These are phyloP conservation scores for Rhizophagus sp. DNA, from an alignment of 192 early-diverging fungal species.

Conservation along the genomic window DNA sequence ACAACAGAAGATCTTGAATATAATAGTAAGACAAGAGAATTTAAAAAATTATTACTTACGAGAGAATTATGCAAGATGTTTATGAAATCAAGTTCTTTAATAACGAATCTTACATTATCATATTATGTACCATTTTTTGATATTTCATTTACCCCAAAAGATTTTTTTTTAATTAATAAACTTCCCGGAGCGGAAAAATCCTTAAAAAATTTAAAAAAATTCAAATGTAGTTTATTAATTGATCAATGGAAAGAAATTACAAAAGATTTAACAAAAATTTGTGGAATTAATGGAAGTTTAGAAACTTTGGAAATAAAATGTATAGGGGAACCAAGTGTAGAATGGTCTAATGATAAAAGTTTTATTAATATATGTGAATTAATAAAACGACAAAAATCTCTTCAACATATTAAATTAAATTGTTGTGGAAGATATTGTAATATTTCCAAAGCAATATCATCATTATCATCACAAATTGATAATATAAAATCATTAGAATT, in stretches of 20 bases:
- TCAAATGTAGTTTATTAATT: constrained; percentile 1
- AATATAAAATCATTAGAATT: constrained; percentile 7
- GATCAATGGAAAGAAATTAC: constrained; percentile 6
- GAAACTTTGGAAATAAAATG: constrained; percentile 4
- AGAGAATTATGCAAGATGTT: constrained; percentile 9
- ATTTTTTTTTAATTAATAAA: neutral
- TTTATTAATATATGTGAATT: neutral
- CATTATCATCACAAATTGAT: neutral
- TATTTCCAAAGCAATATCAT: neutral
- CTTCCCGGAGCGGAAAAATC: neutral
- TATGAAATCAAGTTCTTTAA: neutral
- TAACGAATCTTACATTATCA: neutral
- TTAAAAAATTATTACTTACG: neutral
- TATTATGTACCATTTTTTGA: constrained; percentile 7
- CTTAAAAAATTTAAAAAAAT: neutral
- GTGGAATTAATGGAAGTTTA: neutral
- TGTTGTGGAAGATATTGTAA: constrained; percentile 18
- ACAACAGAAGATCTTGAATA: neutral
- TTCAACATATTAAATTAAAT: constrained; percentile 5
- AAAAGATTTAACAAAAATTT: neutral
- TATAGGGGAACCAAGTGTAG: neutral
- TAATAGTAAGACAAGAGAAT: neutral
- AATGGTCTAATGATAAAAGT: neutral
- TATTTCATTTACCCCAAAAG: neutral
- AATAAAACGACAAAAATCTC: neutral